phyloP scores from a whole-genome alignment of 805 yeast species.

The Jamesozyma lodderae region DNA sequence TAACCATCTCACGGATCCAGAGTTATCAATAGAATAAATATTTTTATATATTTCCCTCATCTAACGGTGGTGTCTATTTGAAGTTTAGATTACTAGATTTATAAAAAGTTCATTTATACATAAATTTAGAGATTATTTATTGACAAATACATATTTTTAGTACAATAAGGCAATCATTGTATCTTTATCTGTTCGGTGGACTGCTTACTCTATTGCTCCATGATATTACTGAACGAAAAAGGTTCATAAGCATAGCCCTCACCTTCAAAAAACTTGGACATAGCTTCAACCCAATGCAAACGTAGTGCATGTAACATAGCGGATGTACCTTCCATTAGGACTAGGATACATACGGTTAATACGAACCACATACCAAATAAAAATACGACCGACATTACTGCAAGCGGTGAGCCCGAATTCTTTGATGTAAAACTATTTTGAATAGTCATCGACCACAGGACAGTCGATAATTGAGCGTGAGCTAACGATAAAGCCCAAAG shows the following conservation, averaged over 20 bases:
- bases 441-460: slow-evolving; percentile 93
- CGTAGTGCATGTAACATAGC: slow-evolving; percentile 98
- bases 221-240: slow-evolving; percentile 47
- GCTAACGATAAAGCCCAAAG: slow-evolving; percentile 97
- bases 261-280: slow-evolving; percentile 97
- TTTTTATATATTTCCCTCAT: not conserved
- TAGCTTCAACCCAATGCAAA: slow-evolving; percentile 98
- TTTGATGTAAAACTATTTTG: slow-evolving; percentile 57
- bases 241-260: slow-evolving; percentile 90
- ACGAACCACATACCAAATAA: slow-evolving; percentile 93
- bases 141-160: too few species aligned
- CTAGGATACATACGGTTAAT: slow-evolving; percentile 82
- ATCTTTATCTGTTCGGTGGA: too few species aligned
- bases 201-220: slow-evolving; percentile 3
- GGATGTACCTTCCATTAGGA: slow-evolving; percentile 96
- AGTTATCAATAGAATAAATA: not conserved
- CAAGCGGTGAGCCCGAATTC: slow-evolving; percentile 42
- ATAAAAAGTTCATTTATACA: too few species aligned
- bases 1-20: slow-evolving; percentile 23
- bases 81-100: not conserved
- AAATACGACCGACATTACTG: slow-evolving; percentile 65
- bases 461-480: slow-evolving; percentile 92
- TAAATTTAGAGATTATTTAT: too few species aligned
- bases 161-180: too few species aligned
- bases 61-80: not conserved